Evolutionary conservation across 2,329 filamentous ascomycete genomes (phyloP).

Genomic region (Aphanocladium album): DNA sequence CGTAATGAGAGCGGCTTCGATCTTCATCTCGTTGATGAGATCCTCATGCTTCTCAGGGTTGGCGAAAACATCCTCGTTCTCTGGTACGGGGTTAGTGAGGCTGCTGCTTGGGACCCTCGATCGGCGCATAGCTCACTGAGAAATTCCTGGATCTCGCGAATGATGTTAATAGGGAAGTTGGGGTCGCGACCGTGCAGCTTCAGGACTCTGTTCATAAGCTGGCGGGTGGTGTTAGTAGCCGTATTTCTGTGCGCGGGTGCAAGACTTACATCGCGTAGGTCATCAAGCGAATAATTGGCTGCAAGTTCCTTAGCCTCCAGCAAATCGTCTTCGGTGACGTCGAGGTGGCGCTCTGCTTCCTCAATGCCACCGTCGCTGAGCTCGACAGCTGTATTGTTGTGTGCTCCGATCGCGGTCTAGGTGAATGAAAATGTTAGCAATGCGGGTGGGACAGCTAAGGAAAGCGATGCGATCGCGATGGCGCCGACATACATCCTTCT

Average conservation of each 20-base stretch:
- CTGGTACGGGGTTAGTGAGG: neutral
- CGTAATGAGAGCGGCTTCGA: conserved; percentile 27
- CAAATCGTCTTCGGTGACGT: conserved; percentile 39
- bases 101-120: neutral
- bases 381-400: neutral
- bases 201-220: conserved; percentile 31
- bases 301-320: conserved; percentile 38
- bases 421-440: neutral
- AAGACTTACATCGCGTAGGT: conserved; percentile 25
- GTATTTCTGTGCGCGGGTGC: neutral
- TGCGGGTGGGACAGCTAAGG: too few relatives aligned
- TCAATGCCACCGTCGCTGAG: neutral
- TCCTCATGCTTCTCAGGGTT: conserved; percentile 22
- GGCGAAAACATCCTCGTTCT: conserved; percentile 16
- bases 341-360: conserved; percentile 20
- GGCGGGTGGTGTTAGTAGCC: neutral
- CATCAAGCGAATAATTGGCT: conserved; percentile 28
- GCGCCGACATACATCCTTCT: neutral
- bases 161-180: conserved; percentile 31
- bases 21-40: conserved; percentile 27
- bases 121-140: conserved; percentile 22
- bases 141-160: conserved; percentile 33
- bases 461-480: neutral
- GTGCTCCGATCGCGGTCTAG: neutral
- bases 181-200: conserved; percentile 32